Base-by-base conservation (phyloP, 2,329 filamentous ascomycete genomes). In the Chaetomium globosum region DNA sequence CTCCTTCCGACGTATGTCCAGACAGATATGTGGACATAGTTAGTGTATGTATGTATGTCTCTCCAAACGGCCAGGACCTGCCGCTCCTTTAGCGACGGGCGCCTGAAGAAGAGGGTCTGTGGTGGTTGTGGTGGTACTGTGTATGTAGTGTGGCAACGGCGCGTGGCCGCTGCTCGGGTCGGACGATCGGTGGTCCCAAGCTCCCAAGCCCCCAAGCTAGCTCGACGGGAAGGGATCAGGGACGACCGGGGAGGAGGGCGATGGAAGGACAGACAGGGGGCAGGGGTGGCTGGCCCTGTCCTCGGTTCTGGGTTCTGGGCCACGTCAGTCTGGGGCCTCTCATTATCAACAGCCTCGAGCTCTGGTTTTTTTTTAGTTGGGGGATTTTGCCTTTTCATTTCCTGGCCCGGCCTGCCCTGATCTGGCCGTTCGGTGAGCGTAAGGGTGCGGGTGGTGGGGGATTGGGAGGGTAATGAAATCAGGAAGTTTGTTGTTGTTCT, bases 271-370 rank as follows among this genome's bases (percentile, higher is more conserved):
- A 4, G 51, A n/a, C 23, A 30, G 48, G 21, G 48, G 48, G 21
- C 48, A 51, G 48, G 48, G 48, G 48, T 51, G 21, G 21, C 23
- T 10, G 3, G 9, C 10, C 26, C 7, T 26, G 26, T 26, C 26
- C 26, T 26, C 2, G 26, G 26, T 26, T 26, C 26, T 26, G 26
- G 26, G 10, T 30, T 30, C 51, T 16, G 51, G 51, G 51, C 59
- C 59, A 61, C 59, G 59, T 61, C 59, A 61, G 39, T 43, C 16
- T 2, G 16, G 39, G 39, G 5, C 39, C 39, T n/a, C 16, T 43
- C 39, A 43, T 43, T 16, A 43, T 54, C 59, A 33, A 54, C 59
- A 53, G 49, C 59, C 33, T 61, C 58, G n/a, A 48, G 46, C 31
- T 61, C 26, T 28, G 4, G n/a, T 7, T 1, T 19, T 9, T 13